Conservation (phyloP, 208 protist genomes). For the Leishmania gerbilli region DNA sequence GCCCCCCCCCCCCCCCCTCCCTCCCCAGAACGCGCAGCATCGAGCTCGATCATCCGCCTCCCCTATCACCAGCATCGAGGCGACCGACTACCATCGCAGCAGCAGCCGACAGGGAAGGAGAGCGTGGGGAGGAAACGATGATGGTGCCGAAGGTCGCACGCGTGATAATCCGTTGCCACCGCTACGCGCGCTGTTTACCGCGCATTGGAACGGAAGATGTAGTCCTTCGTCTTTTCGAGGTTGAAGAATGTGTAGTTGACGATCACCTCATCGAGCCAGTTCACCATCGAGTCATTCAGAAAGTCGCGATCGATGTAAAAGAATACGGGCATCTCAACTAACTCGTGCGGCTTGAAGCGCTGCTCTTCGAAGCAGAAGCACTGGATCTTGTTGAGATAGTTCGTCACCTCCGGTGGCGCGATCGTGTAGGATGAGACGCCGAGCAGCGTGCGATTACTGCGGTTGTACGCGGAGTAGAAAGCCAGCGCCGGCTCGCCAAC, state of each 20-base stretch:
- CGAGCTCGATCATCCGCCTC: not conserved
- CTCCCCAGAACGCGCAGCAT: not conserved
- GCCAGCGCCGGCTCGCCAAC: conserved; percentile 89
- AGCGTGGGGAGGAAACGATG: not conserved
- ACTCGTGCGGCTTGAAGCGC: conserved; percentile 94
- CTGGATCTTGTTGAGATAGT: conserved; percentile 98
- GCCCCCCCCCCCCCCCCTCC: not conserved
- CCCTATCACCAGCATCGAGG: not conserved
- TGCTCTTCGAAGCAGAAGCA: conserved; percentile 98
- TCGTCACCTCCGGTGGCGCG: conserved; percentile 86
- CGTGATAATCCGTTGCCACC: not conserved
- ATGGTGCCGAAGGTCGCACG: not conserved
- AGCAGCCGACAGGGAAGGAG: not conserved
- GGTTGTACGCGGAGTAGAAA: conserved; percentile 92
- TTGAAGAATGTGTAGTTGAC: conserved; percentile 94
- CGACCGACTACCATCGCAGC: not conserved
- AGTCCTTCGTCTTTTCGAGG: conserved; percentile 85
- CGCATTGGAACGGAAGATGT: conserved; percentile 74
- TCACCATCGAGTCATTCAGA: conserved; percentile 88
- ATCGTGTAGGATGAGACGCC: conserved; percentile 93
- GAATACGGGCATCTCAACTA: conserved; percentile 97
- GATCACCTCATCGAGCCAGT: conserved; percentile 88
- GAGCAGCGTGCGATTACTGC: conserved; percentile 82
- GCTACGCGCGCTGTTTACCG: conserved; percentile 7
- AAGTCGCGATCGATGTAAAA: conserved; percentile 97